Evolutionary conservation across 139 green algal genomes (phyloP).

Genomic region (Chlamydomonas eustigma): DNA sequence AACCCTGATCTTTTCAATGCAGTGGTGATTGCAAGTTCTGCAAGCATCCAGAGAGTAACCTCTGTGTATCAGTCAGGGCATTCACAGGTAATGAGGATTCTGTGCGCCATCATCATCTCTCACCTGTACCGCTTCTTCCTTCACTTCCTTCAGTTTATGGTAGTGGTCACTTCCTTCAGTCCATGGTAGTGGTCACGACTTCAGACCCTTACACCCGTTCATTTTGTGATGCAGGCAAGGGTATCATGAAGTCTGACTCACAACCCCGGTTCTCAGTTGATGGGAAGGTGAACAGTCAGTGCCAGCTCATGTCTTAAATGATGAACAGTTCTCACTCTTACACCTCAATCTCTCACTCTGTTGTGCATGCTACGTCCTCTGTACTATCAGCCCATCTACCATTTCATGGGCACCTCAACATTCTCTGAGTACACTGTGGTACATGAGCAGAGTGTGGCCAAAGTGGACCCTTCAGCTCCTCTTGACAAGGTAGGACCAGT

Average conservation of each 20-base stretch:
- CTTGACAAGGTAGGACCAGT: constrained; percentile 73
- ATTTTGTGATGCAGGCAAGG: constrained; percentile 64
- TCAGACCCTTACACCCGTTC: too few relatives aligned
- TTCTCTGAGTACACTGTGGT: constrained; percentile 98
- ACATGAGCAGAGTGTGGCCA: constrained; percentile 83
- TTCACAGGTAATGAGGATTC: constrained; percentile 54
- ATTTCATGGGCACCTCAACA: constrained; percentile 99
- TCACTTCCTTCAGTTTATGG: too few relatives aligned
- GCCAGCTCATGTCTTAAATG: too few relatives aligned
- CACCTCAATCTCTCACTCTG: too few relatives aligned
- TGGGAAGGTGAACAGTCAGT: constrained; percentile 72
- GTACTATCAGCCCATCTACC: constrained; percentile 76
- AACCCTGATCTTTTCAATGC: too few relatives aligned
- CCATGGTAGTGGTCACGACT: too few relatives aligned
- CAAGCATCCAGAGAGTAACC: constrained; percentile 88
- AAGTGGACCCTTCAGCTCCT: constrained; percentile 58
- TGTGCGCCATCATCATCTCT: too few relatives aligned
- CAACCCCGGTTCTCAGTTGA: constrained; percentile 75
- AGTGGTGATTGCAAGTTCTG: constrained; percentile 96
- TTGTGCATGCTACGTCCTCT: too few relatives aligned
- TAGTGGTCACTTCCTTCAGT: too few relatives aligned
- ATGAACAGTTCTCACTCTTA: too few relatives aligned
- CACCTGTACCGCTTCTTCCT: too few relatives aligned
- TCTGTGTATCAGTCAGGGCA: constrained; percentile 78
- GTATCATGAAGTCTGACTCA: constrained; percentile 90